These are phyloP conservation scores for Boletellus emodensis DNA, from an alignment of 768 basidiomycete genomes.

Conservation along the genomic window DNA sequence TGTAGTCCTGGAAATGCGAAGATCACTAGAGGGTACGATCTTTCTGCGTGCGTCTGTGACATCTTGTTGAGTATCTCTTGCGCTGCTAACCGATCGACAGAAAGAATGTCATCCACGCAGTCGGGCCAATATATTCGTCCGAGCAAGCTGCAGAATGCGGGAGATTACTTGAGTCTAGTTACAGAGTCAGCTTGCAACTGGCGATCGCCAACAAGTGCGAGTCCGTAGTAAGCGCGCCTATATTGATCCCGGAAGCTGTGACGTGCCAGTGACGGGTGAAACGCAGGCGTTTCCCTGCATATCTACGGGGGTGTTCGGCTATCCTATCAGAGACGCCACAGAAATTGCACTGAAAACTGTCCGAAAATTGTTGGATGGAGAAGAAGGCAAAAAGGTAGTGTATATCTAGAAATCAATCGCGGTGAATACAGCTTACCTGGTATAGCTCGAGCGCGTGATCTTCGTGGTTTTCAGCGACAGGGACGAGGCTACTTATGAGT, in stretches of 20 bases:
- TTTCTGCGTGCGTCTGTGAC: conserved; percentile 62
- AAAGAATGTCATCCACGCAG: conserved; percentile 73
- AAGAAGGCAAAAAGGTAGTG: conserved; percentile 41
- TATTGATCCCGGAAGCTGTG: neutral
- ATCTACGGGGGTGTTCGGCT: conserved; percentile 76
- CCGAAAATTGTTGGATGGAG: conserved; percentile 54
- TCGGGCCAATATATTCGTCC: conserved; percentile 62
- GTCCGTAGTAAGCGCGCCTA: conserved; percentile 48
- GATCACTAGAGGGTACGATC: conserved; percentile 70
- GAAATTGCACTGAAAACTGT: conserved; percentile 60
- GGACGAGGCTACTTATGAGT: conserved; percentile 67
- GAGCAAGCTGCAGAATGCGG: conserved; percentile 42
- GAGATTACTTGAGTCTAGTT: conserved; percentile 61
- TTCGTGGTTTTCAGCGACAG: conserved; percentile 69
- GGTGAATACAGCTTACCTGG: neutral
- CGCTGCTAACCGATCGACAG: conserved; percentile 32
- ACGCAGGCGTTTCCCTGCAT: conserved; percentile 74
- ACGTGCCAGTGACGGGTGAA: neutral
- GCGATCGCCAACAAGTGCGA: conserved; percentile 57
- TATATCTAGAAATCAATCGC: neutral
- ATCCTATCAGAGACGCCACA: conserved; percentile 72
- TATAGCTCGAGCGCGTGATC: conserved; percentile 63
- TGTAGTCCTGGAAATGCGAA: conserved; percentile 73
- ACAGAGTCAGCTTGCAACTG: conserved; percentile 57
- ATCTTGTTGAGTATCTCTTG: neutral